Conservation (phyloP, 257 asterid species). For the Prunella vulgaris region DNA sequence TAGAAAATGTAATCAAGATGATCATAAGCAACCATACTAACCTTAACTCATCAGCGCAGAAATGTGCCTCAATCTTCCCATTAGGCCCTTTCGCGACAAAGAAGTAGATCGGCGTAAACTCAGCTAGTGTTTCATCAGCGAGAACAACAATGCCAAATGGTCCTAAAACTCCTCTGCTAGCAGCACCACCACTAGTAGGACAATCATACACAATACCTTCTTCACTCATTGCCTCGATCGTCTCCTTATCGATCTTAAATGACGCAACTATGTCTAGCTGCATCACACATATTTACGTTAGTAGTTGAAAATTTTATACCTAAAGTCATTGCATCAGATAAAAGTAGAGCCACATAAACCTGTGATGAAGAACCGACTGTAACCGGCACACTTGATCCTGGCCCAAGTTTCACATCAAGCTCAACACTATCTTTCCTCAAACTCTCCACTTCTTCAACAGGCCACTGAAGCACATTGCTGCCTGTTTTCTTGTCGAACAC, state of each 20-base stretch:
- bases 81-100: slow-evolving; percentile 46
- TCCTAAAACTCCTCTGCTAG: slow-evolving; percentile 53
- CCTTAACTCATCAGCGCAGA: slow-evolving; percentile 70
- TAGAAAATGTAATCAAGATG: neutral
- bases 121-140: slow-evolving; percentile 45
- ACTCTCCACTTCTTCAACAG: slow-evolving; percentile 74
- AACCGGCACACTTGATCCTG: slow-evolving; percentile 57
- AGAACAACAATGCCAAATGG: slow-evolving; percentile 69
- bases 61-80: slow-evolving; percentile 45
- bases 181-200: slow-evolving; percentile 57
- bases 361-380: slow-evolving; percentile 45
- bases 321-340: too few relatives aligned
- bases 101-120: slow-evolving; percentile 65
- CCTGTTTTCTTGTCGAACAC: slow-evolving; percentile 56
- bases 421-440: slow-evolving; percentile 43
- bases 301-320: neutral
- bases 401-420: slow-evolving; percentile 48
- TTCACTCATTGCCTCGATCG: slow-evolving; percentile 25
- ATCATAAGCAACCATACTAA: neutral
- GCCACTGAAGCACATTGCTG: slow-evolving; percentile 73
- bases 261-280: slow-evolving; percentile 63
- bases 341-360: slow-evolving; percentile 25
- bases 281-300: neutral
- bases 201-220: slow-evolving; percentile 40
- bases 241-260: slow-evolving; percentile 43